These are phyloP conservation scores for Penicillium nordicum DNA, from an alignment of 2,329 filamentous ascomycete genomes.

Conservation along the genomic window DNA sequence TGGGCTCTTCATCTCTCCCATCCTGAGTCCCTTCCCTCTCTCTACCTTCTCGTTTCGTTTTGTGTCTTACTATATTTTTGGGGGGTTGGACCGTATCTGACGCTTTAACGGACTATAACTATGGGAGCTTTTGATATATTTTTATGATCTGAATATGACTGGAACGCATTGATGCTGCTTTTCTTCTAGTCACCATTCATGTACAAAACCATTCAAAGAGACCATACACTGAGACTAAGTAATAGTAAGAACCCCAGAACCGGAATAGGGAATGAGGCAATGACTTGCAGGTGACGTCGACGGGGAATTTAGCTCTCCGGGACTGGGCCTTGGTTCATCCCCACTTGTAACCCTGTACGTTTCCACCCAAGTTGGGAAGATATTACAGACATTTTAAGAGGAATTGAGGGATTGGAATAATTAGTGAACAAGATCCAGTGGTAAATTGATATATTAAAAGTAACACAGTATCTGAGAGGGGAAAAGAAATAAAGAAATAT, in stretches of 20 bases:
- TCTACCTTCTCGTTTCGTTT: constrained; percentile 12
- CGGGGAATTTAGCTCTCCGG: constrained; percentile 1
- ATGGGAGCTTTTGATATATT: constrained; percentile 9
- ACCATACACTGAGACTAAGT: too few species aligned
- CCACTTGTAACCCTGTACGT: background rate
- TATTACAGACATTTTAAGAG: background rate
- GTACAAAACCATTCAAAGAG: background rate
- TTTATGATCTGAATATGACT: constrained; percentile 17
- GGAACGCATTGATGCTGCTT: constrained; percentile 12
- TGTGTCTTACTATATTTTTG: constrained; percentile 27
- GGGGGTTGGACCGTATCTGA: constrained; percentile 14
- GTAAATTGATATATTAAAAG: background rate
- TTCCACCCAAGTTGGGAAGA: background rate
- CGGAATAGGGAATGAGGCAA: constrained; percentile 8
- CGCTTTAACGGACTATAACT: constrained; percentile 12
- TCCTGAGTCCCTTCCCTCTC: background rate
- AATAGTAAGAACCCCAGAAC: background rate
- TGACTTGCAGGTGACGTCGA: constrained; percentile 30
- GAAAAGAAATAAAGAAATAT: background rate
- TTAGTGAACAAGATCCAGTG: background rate
- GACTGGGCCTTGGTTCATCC: background rate
- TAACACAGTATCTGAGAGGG: too few species aligned
- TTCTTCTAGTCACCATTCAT: background rate
- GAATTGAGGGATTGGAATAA: background rate
- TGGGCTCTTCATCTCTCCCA: too few species aligned